Conservation (phyloP, 306 rosid genomes). For the Quercus mongolica region DNA sequence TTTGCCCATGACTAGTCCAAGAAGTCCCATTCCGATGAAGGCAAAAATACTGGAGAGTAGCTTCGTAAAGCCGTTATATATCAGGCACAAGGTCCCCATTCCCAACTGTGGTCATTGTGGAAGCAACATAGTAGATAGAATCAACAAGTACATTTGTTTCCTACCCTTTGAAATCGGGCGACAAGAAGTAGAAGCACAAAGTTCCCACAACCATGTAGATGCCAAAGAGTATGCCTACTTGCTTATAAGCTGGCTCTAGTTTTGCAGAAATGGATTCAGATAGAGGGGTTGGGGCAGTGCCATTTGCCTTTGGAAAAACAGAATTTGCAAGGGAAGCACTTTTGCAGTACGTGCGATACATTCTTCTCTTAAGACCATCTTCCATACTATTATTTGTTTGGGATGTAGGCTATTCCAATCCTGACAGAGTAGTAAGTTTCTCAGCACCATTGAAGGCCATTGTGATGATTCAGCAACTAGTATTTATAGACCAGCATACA, state of each 20-base stretch:
- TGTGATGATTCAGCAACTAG: conserved; percentile 16
- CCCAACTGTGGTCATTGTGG: background rate
- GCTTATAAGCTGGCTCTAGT: background rate
- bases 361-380: conserved; percentile 31
- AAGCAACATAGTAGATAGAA: background rate
- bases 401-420: conserved; percentile 8
- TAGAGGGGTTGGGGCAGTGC: background rate
- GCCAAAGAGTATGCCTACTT: background rate
- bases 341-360: conserved; percentile 29
- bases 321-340: conserved; percentile 51
- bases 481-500: background rate
- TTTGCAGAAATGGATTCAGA: background rate
- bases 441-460: conserved; percentile 47
- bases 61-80: background rate
- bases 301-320: background rate
- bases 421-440: conserved; percentile 41
- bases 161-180: background rate
- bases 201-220: background rate
- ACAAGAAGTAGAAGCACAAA: background rate
- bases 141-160: background rate
- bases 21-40: background rate
- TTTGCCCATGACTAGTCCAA: background rate
- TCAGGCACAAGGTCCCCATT: background rate
- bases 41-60: background rate
- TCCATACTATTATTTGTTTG: conserved; percentile 4